Evolutionary conservation across 306 rosid genomes (phyloP).

Genomic region (Trichosanthes cucumerina): DNA sequence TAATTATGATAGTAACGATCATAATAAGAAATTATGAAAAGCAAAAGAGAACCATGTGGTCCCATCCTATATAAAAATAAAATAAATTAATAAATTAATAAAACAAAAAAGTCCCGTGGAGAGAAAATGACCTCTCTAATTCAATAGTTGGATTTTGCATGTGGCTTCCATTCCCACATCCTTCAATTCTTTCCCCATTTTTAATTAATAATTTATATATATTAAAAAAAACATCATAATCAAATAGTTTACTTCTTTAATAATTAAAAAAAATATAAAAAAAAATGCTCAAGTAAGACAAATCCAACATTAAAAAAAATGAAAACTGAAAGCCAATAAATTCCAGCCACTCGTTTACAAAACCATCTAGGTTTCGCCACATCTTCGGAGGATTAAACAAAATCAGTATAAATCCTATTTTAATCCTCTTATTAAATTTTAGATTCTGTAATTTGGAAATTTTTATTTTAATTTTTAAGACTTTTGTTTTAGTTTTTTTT

Average conservation of each 20-base stretch:
- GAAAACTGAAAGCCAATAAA: not conserved
- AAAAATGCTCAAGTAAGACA: not conserved
- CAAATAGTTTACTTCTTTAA: not conserved
- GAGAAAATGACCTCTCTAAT: not conserved
- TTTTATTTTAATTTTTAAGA: too few species aligned
- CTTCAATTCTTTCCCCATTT: not conserved
- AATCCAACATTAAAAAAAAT: not conserved
- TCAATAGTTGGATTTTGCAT: not conserved
- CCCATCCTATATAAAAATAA: not conserved
- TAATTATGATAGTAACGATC: too few species aligned
- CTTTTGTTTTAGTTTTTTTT: too few species aligned
- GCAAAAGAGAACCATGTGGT: not conserved
- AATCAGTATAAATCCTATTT: too few species aligned
- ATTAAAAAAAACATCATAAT: not conserved
- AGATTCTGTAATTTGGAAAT: too few species aligned
- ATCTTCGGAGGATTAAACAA: not conserved
- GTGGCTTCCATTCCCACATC: not conserved
- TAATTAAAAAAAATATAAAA: not conserved
- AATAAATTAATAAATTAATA: too few species aligned
- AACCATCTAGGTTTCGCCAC: not conserved
- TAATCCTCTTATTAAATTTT: too few species aligned
- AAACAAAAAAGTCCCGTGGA: not conserved
- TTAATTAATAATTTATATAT: not conserved
- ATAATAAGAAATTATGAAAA: not conserved
- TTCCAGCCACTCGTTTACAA: not conserved